Percentiles rank a stretch among this genome's conserved stretches.
These are phyloP conservation scores for Irpex rosettiformis DNA, from an alignment of 1,284 basidiomycete species.

Conservation along the genomic window DNA sequence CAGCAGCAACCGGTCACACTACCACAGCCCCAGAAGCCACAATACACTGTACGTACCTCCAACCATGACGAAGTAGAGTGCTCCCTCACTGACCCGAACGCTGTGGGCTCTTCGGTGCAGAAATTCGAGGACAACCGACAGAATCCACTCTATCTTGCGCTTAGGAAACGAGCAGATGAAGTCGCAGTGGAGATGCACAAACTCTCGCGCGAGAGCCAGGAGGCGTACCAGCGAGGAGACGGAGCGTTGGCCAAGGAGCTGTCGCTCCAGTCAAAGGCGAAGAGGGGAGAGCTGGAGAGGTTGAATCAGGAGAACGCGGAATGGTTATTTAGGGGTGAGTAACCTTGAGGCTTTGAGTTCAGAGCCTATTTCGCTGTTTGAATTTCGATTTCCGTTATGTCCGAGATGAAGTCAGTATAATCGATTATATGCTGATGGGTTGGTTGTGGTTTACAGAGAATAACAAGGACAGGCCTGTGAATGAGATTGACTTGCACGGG, in stretches of 20 bases:
- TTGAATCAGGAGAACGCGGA: conserved; percentile 84
- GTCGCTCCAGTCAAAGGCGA: conserved; percentile 79
- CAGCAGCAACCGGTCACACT: neutral
- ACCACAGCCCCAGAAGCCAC: neutral
- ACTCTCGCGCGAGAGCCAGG: conserved; percentile 62
- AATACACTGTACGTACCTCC: neutral
- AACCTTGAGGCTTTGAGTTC: neutral
- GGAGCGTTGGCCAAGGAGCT: conserved; percentile 82
- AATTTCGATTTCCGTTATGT: no score
- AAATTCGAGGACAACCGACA: conserved; percentile 64
- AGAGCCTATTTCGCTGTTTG: neutral
- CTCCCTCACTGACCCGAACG: no score
- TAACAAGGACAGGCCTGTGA: conserved; percentile 73
- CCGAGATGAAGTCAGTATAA: no score
- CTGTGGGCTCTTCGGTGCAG: conserved; percentile 34
- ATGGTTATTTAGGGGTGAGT: conserved; percentile 83
- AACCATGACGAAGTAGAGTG: no score
- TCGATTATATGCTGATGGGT: neutral
- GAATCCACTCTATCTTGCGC: conserved; percentile 62
- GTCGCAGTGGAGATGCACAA: conserved; percentile 75
- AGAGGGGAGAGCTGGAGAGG: conserved; percentile 77
- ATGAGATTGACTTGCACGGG: conserved; percentile 87
- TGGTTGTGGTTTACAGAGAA: conserved; percentile 54
- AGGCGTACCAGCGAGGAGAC: conserved; percentile 69
- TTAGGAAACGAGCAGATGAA: conserved; percentile 71